Conservation (phyloP, 2,329 filamentous ascomycete species). For the Exophiala sp. region DNA sequence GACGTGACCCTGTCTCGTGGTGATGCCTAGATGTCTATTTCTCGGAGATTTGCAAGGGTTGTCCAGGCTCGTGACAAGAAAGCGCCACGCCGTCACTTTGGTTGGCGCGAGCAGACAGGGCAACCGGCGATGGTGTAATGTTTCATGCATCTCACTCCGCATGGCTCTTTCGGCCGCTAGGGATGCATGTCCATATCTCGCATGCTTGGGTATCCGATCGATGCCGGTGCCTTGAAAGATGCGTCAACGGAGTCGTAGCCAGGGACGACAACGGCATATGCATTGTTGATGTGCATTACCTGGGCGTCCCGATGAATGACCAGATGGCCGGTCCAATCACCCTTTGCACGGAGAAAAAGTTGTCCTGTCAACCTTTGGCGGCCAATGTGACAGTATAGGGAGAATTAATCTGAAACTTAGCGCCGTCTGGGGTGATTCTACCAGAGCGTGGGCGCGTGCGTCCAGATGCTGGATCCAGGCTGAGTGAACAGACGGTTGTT, state of each 20-base stretch:
- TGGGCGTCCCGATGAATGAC: slow-evolving; percentile 1
- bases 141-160: slow-evolving; percentile 11
- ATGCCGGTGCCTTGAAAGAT: too few species aligned
- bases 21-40: background rate
- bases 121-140: slow-evolving; percentile 1
- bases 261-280: slow-evolving; percentile 15
- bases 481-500: background rate
- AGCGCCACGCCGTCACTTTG: slow-evolving; percentile 16
- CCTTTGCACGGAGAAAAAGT: slow-evolving; percentile 16
- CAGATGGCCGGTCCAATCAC: slow-evolving; percentile 14
- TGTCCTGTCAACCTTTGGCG: slow-evolving; percentile 2
- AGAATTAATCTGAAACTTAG: slow-evolving; percentile 25
- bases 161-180: background rate
- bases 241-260: too few species aligned
- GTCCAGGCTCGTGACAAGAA: slow-evolving; percentile 8
- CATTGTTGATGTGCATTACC: slow-evolving; percentile 18
- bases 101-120: slow-evolving; percentile 2
- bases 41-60: slow-evolving; percentile 24
- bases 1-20: slow-evolving; percentile 9
- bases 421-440: slow-evolving; percentile 12
- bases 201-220: too few species aligned
- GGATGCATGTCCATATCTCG: background rate
- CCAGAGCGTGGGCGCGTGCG: slow-evolving; percentile 20
- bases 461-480: slow-evolving; percentile 17
- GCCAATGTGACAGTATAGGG: slow-evolving; percentile 20